A percentile compares a stretch with the other conserved stretches of the same genome.
Evolutionary conservation across 2,329 filamentous ascomycete genomes (phyloP).

Genomic region (Xylariales sp.): DNA sequence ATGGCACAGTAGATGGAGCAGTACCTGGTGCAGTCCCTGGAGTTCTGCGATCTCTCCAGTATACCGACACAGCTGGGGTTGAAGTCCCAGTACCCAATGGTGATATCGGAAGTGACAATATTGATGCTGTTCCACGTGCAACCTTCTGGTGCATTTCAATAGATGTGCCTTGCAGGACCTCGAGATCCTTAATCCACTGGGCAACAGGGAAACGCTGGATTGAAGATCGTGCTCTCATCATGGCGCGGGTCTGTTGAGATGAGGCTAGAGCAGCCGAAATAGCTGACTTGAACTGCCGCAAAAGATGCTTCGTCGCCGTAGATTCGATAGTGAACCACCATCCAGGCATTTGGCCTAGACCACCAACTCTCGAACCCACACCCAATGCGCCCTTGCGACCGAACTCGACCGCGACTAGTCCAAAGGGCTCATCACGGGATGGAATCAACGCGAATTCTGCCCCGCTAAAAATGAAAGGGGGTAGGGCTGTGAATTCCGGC

Average conservation of each 20-base stretch:
- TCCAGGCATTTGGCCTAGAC: slow-evolving; percentile 66
- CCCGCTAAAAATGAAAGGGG: slow-evolving; percentile 63
- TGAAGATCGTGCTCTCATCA: slow-evolving; percentile 61
- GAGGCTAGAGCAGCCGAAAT: slow-evolving; percentile 59
- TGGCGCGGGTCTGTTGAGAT: slow-evolving; percentile 48
- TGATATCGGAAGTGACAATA: neutral
- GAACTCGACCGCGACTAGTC: slow-evolving; percentile 65
- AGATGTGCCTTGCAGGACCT: slow-evolving; percentile 55
- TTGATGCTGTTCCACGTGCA: neutral
- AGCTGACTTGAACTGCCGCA: slow-evolving; percentile 61
- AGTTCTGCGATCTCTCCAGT: neutral
- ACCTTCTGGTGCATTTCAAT: slow-evolving; percentile 44
- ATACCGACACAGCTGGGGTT: neutral
- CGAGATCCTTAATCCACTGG: slow-evolving; percentile 62
- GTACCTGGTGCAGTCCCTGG: neutral
- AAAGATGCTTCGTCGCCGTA: slow-evolving; percentile 56
- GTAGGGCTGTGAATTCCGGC: slow-evolving; percentile 62
- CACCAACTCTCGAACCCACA: slow-evolving; percentile 62
- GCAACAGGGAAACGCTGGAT: slow-evolving; percentile 64
- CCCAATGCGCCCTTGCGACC: slow-evolving; percentile 64
- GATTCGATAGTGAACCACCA: slow-evolving; percentile 70
- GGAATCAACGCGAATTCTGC: slow-evolving; percentile 67
- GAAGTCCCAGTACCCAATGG: neutral
- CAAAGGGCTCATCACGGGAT: slow-evolving; percentile 65
- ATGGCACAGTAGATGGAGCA: neutral